Base-by-base conservation (phyloP, 441 rosid species). In the Populus trichocarpa region DNA sequence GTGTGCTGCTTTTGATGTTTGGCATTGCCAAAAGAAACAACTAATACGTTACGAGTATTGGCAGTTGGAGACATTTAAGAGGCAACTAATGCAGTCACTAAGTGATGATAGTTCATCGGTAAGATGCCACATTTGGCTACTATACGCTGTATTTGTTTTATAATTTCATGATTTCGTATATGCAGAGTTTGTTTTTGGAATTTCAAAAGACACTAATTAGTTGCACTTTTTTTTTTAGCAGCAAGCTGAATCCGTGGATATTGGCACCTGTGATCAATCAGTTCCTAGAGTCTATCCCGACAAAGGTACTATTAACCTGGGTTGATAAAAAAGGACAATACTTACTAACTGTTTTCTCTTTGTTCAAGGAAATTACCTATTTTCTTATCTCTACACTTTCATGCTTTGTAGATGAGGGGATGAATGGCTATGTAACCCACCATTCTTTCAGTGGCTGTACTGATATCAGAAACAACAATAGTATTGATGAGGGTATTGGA, bases 21-120 rank as follows among this genome's bases (percentile, higher is more conserved):
- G 61, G 16, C 72, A 36, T 69, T 32, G 30, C 35, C 20, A 12
- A 14, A 25, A 30, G 20, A 16, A 69, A 33, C 32, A 35, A 22
- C 26, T n/a, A 22, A 33, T 38, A 8, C 8, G 61, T 25, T 57
- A 77, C 78, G 36, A 30, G 38, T 68, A 6, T 74, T 81, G 71
- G 69, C 88, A 90, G 99, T 85, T 96, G 80, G 98, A 93, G 84
- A 87, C 93, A 16, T 93, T 96, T 81, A 96, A 93, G 93, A 87
- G 95, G 81, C 98, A 96, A 64, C 79, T 96, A 84, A 89, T 93
- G 99, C 97, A 86, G 81, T 96, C 99, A 11, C 80, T 93, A 68
- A 93, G 71, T 73, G 98, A 93, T 65, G 98, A 93, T 35, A 89
- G 73, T 80, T 84, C 85, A 80, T 86, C 89, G 28, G 98, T 93